Evolutionary conservation across 805 yeast species (phyloP), one percentile per base, ranked within the genome.

Genomic region (Tetrapisispora pingtungensis): DNA sequence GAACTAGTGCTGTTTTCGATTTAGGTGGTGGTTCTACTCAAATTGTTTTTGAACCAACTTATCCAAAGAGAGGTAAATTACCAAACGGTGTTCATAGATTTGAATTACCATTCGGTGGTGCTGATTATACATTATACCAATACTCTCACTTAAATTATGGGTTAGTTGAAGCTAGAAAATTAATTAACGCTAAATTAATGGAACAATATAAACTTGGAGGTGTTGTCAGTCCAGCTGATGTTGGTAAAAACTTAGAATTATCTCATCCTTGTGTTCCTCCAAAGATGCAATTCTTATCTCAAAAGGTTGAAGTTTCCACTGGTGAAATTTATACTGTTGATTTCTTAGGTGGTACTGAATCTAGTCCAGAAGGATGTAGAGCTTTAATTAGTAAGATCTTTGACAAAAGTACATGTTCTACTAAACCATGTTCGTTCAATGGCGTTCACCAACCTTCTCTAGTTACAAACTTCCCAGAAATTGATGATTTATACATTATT

Each of bases 1-100:
- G 95, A 27, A 93, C 98, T 12, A 95, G 95, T 41, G 98, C 97
- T 19, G 95, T 93, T 10, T 93, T 93, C 59, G 99, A 93, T 65
- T 75, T 93, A 48, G 99, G 98, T 55, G 98, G 98, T 58, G 97
- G 97, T 4, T 87, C 97, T 7, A 93, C 99, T 13, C 98, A 94
- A 69, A 88, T 93, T 68, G 99, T 93, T 7, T 93, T 93, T 64
- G 97, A 93, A 71, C 99, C 99, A 19, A 74, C 74, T n/a, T 79
- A 80, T 59, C 65, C 70, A 43, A 70, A 76, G 36, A 72, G 73
- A 39, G 82, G 80, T 55, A 61, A 70, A 51, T 76, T 90, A 83
- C 67, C 74, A 40, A 88, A 81, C 12, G 95, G 97, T 47, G 97
- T 89, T 59, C 95, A 87, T 68, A 84, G 85, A 65, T 88, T 80